A percentile compares a stretch with the other conserved stretches of the same genome.
These are phyloP conservation scores for Penicillium cinerascens DNA, from an alignment of 495 filamentous ascomycete species.

Conservation along the genomic window DNA sequence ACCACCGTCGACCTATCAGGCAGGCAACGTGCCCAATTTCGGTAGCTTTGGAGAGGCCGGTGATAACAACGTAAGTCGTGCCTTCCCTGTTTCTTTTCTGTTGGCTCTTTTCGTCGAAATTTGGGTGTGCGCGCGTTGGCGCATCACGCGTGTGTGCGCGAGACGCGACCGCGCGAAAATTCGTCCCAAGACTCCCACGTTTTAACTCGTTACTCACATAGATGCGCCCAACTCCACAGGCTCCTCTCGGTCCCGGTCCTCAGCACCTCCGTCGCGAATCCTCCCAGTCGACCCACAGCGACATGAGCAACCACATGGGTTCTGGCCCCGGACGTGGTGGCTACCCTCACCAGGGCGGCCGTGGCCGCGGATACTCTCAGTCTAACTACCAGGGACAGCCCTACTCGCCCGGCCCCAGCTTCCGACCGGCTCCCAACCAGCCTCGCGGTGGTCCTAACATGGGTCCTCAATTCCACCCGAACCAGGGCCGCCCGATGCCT, in stretches of 20 bases:
- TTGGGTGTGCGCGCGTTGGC: background rate
- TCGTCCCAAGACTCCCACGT: conserved; percentile 3
- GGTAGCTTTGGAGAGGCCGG: conserved; percentile 68
- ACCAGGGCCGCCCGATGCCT: conserved; percentile 52
- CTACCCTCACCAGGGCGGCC: conserved; percentile 55
- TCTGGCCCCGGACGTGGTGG: conserved; percentile 54
- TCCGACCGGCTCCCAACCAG: conserved; percentile 57
- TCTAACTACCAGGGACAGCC: conserved; percentile 56
- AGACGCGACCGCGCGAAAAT: conserved; percentile 12
- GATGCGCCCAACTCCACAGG: conserved; percentile 58
- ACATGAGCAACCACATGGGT: conserved; percentile 59
- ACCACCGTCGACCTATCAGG: conserved; percentile 62
- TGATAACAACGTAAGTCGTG: conserved; percentile 64
- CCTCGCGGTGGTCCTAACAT: conserved; percentile 61
- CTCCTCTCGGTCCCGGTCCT: conserved; percentile 55
- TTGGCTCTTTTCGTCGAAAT: conserved; percentile 13
- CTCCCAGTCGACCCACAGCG: conserved; percentile 73
- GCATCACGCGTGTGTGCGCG: conserved; percentile 2
- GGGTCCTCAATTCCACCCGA: conserved; percentile 59
- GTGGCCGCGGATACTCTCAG: conserved; percentile 64
- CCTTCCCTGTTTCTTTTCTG: background rate
- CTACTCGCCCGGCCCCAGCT: conserved; percentile 62
- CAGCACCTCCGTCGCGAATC: conserved; percentile 83
- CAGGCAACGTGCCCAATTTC: conserved; percentile 65
- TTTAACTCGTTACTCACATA: conserved; percentile 39